Evolutionary conservation across 2,329 filamentous ascomycete genomes (phyloP).

Genomic region (Rhinocladiella mackenziei): DNA sequence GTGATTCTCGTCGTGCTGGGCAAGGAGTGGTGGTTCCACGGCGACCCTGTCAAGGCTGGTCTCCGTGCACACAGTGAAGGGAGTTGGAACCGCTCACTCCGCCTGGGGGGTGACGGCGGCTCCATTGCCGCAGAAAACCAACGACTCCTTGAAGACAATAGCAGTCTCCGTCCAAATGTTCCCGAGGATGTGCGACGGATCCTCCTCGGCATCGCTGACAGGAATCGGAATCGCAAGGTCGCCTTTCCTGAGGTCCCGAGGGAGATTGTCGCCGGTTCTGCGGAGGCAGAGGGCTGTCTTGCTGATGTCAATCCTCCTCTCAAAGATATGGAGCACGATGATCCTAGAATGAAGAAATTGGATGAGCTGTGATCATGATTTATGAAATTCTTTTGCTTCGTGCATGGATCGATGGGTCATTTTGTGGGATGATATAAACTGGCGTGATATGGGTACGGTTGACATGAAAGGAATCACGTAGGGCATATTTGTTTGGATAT

Average conservation of each 20-base stretch:
- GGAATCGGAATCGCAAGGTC: slow-evolving; percentile 15
- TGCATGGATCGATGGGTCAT: no score
- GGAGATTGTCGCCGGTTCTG: slow-evolving; percentile 1
- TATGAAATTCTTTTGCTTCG: no score
- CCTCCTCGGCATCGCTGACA: slow-evolving; percentile 15
- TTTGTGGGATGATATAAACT: no score
- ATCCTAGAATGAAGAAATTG: slow-evolving; percentile 15
- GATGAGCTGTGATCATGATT: slow-evolving; percentile 11
- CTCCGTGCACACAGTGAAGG: slow-evolving; percentile 12
- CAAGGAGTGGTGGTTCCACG: slow-evolving; percentile 21
- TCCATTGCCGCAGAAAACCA: slow-evolving; percentile 4
- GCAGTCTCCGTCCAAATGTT: slow-evolving; percentile 1
- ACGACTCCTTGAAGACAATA: slow-evolving; percentile 1
- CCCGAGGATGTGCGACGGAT: slow-evolving; percentile 19
- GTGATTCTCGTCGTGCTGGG: slow-evolving; percentile 13
- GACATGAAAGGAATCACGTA: no score
- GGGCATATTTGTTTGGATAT: not conserved
- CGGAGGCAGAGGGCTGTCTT: slow-evolving; percentile 9
- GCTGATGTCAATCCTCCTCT: no score
- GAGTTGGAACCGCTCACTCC: slow-evolving; percentile 14
- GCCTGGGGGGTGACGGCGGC: slow-evolving; percentile 8
- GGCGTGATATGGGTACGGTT: no score
- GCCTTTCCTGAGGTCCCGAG: slow-evolving; percentile 8
- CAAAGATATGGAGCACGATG: slow-evolving; percentile 4
- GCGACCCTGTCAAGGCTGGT: slow-evolving; percentile 16